Conservation (phyloP, 2,329 filamentous ascomycete species). For the Monilinia vaccinii-corymbosi region DNA sequence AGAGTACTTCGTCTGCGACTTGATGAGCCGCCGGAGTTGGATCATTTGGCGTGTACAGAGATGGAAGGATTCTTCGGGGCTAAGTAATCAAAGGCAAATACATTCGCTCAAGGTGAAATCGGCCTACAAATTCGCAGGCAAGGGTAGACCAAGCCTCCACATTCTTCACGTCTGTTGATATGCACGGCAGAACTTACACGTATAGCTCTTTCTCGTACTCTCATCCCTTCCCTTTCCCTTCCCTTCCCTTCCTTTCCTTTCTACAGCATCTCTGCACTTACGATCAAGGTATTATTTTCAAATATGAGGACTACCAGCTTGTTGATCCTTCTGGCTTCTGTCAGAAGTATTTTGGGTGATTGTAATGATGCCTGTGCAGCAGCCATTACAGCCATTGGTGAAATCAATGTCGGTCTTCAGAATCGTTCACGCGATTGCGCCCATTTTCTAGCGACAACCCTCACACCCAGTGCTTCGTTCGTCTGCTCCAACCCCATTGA, state of each 20-base stretch:
- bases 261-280: not conserved
- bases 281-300: not conserved
- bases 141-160: not conserved
- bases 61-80: too few relatives aligned
- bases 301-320: constrained; percentile 7
- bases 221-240: not conserved
- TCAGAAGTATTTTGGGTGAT: not conserved
- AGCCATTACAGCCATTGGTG: constrained; percentile 4
- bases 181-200: not conserved
- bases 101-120: not conserved
- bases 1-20: not conserved
- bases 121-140: not conserved
- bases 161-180: constrained; percentile 4
- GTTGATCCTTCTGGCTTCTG: constrained; percentile 3
- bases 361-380: constrained; percentile 5
- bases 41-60: not conserved
- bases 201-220: constrained; percentile 2
- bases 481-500: not conserved
- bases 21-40: not conserved
- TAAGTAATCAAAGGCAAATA: not conserved
- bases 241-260: not conserved
- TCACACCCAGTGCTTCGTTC: constrained; percentile 7
- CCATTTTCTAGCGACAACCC: not conserved
- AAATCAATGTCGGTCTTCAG: not conserved
- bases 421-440: constrained; percentile 8